These are phyloP conservation scores for Lepidopterella palustris DNA, from an alignment of 495 filamentous ascomycete genomes.

Conservation along the genomic window DNA sequence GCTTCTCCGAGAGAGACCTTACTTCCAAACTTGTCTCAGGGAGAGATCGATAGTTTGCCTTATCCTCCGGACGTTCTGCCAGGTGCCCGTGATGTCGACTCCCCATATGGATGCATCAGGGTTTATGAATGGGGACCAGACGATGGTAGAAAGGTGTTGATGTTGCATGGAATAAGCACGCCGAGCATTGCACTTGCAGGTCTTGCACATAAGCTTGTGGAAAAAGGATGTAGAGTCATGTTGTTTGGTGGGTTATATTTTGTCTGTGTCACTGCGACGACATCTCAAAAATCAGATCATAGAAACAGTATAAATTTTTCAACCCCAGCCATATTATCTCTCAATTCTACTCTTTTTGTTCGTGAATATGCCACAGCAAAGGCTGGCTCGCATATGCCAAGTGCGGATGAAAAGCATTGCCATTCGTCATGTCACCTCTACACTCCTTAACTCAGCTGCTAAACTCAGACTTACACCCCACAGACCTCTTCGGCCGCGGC, in stretches of 20 bases:
- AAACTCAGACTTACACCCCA: not conserved
- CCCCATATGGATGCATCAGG: slow-evolving; percentile 71
- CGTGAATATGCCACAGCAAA: too few relatives aligned
- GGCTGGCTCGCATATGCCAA: too few relatives aligned
- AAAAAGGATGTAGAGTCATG: slow-evolving; percentile 75
- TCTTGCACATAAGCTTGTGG: slow-evolving; percentile 62
- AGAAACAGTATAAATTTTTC: too few relatives aligned
- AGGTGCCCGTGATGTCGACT: slow-evolving; percentile 64
- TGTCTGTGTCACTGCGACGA: too few relatives aligned
- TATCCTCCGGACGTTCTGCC: slow-evolving; percentile 72
- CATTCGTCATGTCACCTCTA: not conserved
- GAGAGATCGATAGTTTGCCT: slow-evolving; percentile 48
- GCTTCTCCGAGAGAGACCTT: slow-evolving; percentile 45
- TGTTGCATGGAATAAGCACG: slow-evolving; percentile 83
- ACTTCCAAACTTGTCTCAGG: slow-evolving; percentile 42
- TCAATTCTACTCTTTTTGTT: not conserved
- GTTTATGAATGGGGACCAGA: slow-evolving; percentile 92
- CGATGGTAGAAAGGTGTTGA: slow-evolving; percentile 66
- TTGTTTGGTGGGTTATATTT: slow-evolving; percentile 54
- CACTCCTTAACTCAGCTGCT: not conserved
- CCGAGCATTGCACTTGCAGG: slow-evolving; percentile 66
- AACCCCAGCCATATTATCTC: not conserved
- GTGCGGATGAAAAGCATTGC: too few relatives aligned
- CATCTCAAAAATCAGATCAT: too few relatives aligned
- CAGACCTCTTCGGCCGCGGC: slow-evolving; percentile 71